These are phyloP conservation scores for Pseudocercospora vitis DNA, from an alignment of 2,329 filamentous ascomycete genomes.

Conservation along the genomic window DNA sequence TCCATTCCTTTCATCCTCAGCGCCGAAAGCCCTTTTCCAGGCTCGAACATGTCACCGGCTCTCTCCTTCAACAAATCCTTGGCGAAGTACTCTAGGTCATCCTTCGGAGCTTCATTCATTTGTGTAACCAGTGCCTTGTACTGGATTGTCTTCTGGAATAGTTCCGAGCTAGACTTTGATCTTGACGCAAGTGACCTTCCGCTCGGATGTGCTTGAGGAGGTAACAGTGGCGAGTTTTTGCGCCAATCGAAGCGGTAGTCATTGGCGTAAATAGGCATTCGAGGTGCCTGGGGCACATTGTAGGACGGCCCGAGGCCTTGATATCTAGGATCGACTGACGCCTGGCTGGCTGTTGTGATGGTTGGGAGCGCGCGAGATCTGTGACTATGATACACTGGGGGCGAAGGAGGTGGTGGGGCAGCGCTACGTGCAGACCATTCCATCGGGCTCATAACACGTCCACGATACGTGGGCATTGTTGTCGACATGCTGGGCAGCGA, in stretches of 20 bases:
- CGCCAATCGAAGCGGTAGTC: conserved; percentile 2
- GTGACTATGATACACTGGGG: neutral
- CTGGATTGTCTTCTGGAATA: neutral
- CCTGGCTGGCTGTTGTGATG: neutral
- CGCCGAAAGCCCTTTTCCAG: neutral
- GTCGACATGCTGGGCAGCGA: neutral
- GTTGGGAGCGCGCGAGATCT: neutral
- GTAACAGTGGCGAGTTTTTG: neutral
- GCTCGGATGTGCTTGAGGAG: neutral
- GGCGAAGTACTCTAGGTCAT: neutral
- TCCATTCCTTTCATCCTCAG: neutral
- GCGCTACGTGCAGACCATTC: neutral
- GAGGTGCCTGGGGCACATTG: neutral
- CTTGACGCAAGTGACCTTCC: neutral
- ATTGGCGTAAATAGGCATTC: neutral
- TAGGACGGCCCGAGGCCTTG: neutral
- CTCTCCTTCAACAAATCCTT: neutral
- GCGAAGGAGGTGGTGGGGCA: neutral
- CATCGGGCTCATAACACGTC: neutral
- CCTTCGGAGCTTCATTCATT: neutral
- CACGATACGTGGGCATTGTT: neutral
- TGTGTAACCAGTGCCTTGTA: neutral
- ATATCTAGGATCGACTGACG: neutral
- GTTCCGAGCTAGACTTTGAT: neutral
- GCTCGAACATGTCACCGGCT: neutral